Evolutionary conservation across 1,139 yeast genomes (phyloP).

Genomic region (Wickerhamomyces sp.): DNA sequence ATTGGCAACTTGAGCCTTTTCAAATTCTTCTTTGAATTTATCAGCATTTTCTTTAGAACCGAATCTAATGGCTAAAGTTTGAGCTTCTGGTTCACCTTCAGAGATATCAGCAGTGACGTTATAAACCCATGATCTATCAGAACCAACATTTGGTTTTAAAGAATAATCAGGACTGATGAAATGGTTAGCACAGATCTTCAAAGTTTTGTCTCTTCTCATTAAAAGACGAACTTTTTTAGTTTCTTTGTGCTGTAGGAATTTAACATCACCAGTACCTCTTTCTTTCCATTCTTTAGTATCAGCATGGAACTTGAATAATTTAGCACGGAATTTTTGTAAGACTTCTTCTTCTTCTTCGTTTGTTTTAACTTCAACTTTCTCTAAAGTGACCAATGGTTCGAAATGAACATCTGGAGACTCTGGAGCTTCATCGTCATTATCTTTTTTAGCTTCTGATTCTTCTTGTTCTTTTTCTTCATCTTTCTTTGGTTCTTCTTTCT

Average conservation of each 20-base stretch:
- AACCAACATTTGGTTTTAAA: conserved; percentile 90
- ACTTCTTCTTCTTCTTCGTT: conserved; percentile 96
- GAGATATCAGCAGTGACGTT: conserved; percentile 90
- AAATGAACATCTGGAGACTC: conserved; percentile 95
- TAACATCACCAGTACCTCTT: conserved; percentile 98
- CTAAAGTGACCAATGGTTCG: conserved; percentile 92
- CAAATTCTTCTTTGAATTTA: conserved; percentile 88
- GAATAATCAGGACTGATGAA: conserved; percentile 79
- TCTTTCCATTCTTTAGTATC: conserved; percentile 96
- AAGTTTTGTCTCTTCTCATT: conserved; percentile 98
- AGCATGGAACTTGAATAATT: conserved; percentile 82
- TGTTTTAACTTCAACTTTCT: conserved; percentile 94
- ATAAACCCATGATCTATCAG: conserved; percentile 98
- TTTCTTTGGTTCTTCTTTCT: conserved; percentile 39
- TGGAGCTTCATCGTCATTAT: conserved; percentile 64
- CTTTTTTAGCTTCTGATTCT: conserved; percentile 33
- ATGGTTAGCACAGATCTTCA: conserved; percentile 97
- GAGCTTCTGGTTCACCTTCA: conserved; percentile 95
- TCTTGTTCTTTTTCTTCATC: conserved; percentile 34
- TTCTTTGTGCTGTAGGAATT: conserved; percentile 84
- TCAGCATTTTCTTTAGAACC: conserved; percentile 98
- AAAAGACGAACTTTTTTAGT: conserved; percentile 79
- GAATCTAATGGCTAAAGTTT: conserved; percentile 93
- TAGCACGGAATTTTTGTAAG: conserved; percentile 85
- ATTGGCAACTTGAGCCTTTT: conserved; percentile 68